A percentile compares a stretch with the other conserved stretches of the same genome.
phyloP scores from a whole-genome alignment of 495 filamentous ascomycete genomes.

The Neurospora sp. region DNA sequence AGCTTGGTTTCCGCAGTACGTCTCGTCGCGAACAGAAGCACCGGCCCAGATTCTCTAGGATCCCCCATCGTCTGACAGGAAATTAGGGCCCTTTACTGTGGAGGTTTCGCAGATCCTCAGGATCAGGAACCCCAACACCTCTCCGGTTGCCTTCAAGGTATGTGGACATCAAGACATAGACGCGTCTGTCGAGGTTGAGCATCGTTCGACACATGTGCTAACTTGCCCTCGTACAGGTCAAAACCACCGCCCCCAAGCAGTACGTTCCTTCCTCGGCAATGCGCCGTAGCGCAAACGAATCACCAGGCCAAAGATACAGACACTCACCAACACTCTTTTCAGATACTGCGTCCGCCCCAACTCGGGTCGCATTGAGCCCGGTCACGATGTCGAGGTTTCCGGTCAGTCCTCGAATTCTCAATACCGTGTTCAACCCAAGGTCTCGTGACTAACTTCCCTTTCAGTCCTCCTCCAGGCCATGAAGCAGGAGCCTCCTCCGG shows the following conservation, averaged over 20 bases:
- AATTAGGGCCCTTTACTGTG: conserved; percentile 76
- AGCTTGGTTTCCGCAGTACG: conserved; percentile 90
- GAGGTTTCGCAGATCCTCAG: conserved; percentile 80
- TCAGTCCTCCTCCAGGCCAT: conserved; percentile 91
- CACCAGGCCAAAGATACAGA: background rate
- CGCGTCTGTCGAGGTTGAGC: background rate
- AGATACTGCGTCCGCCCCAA: conserved; percentile 98
- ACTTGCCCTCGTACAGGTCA: conserved; percentile 53
- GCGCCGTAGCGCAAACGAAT: background rate
- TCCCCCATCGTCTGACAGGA: conserved; percentile 13
- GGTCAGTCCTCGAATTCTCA: conserved; percentile 43
- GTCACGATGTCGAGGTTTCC: conserved; percentile 81
- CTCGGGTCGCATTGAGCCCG: conserved; percentile 86
- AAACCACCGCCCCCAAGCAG: conserved; percentile 99
- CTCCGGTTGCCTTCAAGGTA: conserved; percentile 94
- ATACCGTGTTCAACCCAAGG: background rate
- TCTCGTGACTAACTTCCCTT: conserved; percentile 1
- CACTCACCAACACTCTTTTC: conserved; percentile 9
- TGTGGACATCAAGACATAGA: conserved; percentile 6
- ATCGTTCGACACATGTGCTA: background rate
- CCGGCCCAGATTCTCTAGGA: background rate
- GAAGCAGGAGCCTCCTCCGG: conserved; percentile 82
- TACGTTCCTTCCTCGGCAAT: conserved; percentile 39
- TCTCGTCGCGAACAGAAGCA: conserved; percentile 9
- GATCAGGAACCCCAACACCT: conserved; percentile 66